phyloP scores from a whole-genome alignment of 169 alveolate genomes.

The Eimeria maxima region DNA sequence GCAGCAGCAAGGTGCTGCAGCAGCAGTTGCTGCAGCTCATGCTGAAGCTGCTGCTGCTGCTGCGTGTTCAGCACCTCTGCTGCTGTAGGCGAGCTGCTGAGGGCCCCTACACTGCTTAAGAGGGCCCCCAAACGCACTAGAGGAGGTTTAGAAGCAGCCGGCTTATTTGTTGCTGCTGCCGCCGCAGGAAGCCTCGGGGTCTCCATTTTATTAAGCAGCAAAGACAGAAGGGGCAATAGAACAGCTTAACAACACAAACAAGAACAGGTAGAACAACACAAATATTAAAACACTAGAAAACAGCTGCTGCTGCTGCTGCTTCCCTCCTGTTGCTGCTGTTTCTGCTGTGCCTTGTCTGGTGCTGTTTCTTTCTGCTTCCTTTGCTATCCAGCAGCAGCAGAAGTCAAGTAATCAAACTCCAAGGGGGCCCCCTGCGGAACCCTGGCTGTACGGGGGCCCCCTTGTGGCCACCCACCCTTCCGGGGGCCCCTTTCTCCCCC shows the following conservation, averaged over 20 bases:
- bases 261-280: background rate
- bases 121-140: background rate
- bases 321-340: background rate
- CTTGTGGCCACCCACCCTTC: background rate
- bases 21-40: no score
- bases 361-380: background rate
- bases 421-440: background rate
- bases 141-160: background rate
- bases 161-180: background rate
- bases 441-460: background rate
- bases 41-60: no score
- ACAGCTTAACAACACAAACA: background rate
- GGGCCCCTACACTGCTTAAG: conserved; percentile 25
- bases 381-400: background rate
- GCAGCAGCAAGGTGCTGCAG: conserved; percentile 32
- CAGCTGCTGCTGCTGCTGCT: background rate
- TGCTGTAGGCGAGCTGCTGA: background rate
- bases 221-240: background rate
- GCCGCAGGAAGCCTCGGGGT: no score
- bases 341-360: background rate
- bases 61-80: background rate
- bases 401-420: no score
- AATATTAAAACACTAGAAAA: background rate
- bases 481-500: background rate
- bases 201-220: background rate